Percentiles rank a stretch among this genome's conserved stretches.
Evolutionary conservation across 2,329 filamentous ascomycete species (phyloP).

Genomic region (Penicillium sp.): DNA sequence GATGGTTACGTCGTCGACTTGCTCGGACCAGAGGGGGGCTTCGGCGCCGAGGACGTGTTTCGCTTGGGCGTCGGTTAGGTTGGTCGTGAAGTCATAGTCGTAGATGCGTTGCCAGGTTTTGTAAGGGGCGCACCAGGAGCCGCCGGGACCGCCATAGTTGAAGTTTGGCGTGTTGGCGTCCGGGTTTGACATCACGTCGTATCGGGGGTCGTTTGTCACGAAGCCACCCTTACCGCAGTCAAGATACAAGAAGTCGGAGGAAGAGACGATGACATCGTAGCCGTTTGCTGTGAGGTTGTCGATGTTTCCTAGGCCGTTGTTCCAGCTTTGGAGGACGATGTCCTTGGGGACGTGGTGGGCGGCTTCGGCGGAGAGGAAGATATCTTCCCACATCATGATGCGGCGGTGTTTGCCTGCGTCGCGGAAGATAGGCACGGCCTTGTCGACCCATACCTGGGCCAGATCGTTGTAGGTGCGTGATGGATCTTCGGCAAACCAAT

Average conservation of each 20-base stretch:
- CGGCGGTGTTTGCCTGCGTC: conserved; percentile 50
- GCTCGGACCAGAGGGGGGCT: conserved; percentile 59
- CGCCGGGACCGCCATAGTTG: conserved; percentile 59
- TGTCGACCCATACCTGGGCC: conserved; percentile 60
- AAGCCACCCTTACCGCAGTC: conserved; percentile 61
- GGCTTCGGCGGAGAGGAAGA: conserved; percentile 50
- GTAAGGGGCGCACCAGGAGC: conserved; percentile 63
- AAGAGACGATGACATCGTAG: conserved; percentile 62
- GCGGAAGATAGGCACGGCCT: conserved; percentile 56
- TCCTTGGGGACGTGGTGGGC: conserved; percentile 55
- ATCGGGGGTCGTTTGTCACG: conserved; percentile 60
- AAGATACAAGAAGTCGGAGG: conserved; percentile 60
- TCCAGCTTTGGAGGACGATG: conserved; percentile 61
- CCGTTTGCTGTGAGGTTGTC: conserved; percentile 55
- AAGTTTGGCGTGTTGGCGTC: conserved; percentile 50
- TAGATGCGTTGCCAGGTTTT: conserved; percentile 66
- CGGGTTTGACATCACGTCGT: conserved; percentile 59
- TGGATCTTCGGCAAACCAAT: conserved; percentile 57
- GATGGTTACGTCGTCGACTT: conserved; percentile 58
- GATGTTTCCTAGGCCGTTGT: conserved; percentile 58
- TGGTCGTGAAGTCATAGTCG: conserved; percentile 60
- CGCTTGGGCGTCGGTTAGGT: conserved; percentile 52
- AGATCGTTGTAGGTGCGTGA: conserved; percentile 58
- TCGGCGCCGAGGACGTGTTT: conserved; percentile 57
- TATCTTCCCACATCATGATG: conserved; percentile 63